These are phyloP conservation scores for Backusella mclennaniae DNA, from an alignment of 192 early-diverging fungal species.

Conservation along the genomic window DNA sequence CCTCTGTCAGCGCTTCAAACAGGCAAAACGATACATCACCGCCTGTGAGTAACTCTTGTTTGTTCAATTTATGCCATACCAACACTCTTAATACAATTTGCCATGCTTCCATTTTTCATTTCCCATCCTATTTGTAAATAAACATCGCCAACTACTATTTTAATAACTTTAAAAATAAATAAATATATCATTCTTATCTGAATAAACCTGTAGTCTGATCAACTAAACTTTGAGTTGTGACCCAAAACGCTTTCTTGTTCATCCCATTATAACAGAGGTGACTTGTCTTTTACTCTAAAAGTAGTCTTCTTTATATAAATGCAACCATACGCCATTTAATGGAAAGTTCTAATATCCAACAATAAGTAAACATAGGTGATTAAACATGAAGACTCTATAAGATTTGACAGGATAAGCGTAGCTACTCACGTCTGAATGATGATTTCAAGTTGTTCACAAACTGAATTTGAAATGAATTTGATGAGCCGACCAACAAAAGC, in stretches of 20 bases:
- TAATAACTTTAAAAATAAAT: neutral
- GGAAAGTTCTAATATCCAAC: too few species aligned
- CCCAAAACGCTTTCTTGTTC: neutral
- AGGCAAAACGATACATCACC: constrained; percentile 2
- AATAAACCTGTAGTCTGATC: neutral
- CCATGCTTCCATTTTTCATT: neutral
- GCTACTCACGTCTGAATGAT: too few species aligned
- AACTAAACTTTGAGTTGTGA: neutral
- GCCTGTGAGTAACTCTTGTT: neutral
- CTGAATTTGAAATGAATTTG: neutral
- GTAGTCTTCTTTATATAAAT: too few species aligned
- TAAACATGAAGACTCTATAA: too few species aligned
- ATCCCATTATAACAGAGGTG: too few species aligned
- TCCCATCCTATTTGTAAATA: constrained; percentile 3
- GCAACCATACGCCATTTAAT: too few species aligned
- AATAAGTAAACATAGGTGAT: too few species aligned
- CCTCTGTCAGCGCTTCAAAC: neutral
- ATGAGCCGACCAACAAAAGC: neutral
- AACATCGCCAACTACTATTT: neutral
- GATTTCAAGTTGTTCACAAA: neutral
- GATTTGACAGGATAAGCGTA: too few species aligned
- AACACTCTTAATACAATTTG: neutral
- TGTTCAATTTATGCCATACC: neutral
- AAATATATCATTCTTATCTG: neutral
- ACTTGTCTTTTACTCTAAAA: too few species aligned